phyloP scores from a whole-genome alignment of 1,284 basidiomycete species.

The Cutaneotrichosporon cyanovorans region DNA sequence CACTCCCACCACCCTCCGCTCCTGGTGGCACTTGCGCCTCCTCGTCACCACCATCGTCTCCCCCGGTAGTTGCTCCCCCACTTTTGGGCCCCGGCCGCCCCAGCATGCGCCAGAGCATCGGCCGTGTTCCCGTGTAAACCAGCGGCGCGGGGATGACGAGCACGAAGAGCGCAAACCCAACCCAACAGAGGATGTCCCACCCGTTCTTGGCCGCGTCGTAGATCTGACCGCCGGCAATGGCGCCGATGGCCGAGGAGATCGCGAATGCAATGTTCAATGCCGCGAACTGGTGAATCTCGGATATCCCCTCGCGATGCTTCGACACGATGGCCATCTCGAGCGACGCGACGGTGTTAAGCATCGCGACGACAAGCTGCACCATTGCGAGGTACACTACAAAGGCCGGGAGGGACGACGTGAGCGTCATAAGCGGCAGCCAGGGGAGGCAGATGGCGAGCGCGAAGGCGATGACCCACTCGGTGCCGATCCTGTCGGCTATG shows the following conservation, averaged over 20 bases:
- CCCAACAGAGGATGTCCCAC: slow-evolving; percentile 36
- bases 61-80: too few species aligned
- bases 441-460: slow-evolving; percentile 56
- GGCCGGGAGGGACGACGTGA: slow-evolving; percentile 52
- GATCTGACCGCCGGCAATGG: slow-evolving; percentile 38
- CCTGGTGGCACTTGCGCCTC: too few species aligned
- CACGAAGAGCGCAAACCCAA: slow-evolving; percentile 15
- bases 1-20: too few species aligned
- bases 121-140: slow-evolving; percentile 9
- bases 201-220: slow-evolving; percentile 34
- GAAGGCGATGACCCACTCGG: slow-evolving; percentile 53
- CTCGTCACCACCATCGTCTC: too few species aligned
- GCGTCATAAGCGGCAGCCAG: slow-evolving; percentile 58
- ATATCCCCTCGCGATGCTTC: slow-evolving; percentile 22
- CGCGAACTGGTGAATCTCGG: slow-evolving; percentile 40
- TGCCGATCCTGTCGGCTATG: slow-evolving; percentile 56
- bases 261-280: slow-evolving; percentile 40
- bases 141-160: slow-evolving; percentile 5
- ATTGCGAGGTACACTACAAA: slow-evolving; percentile 59
- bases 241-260: slow-evolving; percentile 29
- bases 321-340: slow-evolving; percentile 15
- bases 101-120: slow-evolving; percentile 9
- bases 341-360: slow-evolving; percentile 14
- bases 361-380: slow-evolving; percentile 34
- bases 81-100: neutral